phyloP scores from a whole-genome alignment of 108 stramenopile genomes.

The Ochromonas danica region DNA sequence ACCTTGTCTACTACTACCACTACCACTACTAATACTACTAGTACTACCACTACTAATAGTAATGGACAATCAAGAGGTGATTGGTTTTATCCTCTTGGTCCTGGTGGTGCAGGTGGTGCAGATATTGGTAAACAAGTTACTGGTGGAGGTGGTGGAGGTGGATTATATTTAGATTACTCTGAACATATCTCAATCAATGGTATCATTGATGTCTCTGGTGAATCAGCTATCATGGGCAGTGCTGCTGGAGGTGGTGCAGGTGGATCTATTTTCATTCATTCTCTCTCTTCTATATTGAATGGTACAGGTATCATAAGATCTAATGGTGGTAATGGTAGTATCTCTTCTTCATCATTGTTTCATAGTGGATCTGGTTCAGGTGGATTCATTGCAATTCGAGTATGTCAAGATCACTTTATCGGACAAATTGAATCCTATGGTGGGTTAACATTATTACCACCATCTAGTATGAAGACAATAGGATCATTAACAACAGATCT shows the following conservation, averaged over 20 bases:
- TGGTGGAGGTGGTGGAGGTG: constrained; percentile 23
- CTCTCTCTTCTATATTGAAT: not conserved
- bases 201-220: constrained; percentile 8
- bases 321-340: constrained; percentile 5
- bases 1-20: not conserved
- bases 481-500: no score
- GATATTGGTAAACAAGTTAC: not conserved
- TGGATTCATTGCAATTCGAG: not conserved
- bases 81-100: not conserved
- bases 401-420: not conserved
- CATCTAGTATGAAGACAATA: no score
- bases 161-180: not conserved
- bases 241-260: constrained; percentile 6
- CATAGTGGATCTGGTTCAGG: constrained; percentile 22
- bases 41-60: no score
- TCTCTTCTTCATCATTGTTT: not conserved
- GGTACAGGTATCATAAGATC: not conserved
- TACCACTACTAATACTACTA: no score
- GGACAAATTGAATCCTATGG: not conserved
- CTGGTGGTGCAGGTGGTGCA: constrained; percentile 1
- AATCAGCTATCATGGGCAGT: not conserved
- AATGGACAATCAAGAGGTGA: not conserved
- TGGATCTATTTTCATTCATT: constrained; percentile 15
- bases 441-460: not conserved
- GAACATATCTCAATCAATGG: not conserved